These are phyloP conservation scores for Sideroxylon spinosum DNA, from an alignment of 179 eudicot species.

Conservation along the genomic window DNA sequence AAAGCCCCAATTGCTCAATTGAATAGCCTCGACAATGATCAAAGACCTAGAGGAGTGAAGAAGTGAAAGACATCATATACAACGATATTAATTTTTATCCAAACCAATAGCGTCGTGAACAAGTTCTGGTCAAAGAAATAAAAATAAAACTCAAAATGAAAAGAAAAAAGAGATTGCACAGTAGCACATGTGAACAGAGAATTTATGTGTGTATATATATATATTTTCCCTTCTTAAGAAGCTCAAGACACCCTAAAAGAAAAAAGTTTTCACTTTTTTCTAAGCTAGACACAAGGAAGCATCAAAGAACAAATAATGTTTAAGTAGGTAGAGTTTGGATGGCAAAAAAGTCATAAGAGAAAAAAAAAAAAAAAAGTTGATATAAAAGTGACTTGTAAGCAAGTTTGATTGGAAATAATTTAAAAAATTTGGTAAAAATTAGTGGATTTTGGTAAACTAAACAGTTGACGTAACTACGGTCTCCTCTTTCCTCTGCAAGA, in stretches of 20 bases:
- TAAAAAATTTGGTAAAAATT: no score
- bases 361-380: no score
- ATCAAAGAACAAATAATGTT: neutral
- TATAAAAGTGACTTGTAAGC: no score
- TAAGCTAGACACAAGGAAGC: neutral
- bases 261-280: neutral
- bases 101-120: constrained; percentile 5
- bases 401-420: no score
- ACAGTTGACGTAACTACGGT: no score
- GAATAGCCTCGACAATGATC: constrained; percentile 9
- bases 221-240: neutral
- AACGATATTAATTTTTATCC: constrained; percentile 7
- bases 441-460: no score
- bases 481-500: no score
- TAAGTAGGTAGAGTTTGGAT: no score
- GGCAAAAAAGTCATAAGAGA: no score
- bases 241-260: neutral
- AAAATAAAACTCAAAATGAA: neutral
- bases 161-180: neutral
- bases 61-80: constrained; percentile 10
- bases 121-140: neutral
- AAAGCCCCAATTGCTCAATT: constrained; percentile 15
- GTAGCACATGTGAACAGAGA: neutral
- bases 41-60: constrained; percentile 13
- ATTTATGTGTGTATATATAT: neutral